Conservation (phyloP, 495 filamentous ascomycete genomes). For the Penicillium manginii region DNA sequence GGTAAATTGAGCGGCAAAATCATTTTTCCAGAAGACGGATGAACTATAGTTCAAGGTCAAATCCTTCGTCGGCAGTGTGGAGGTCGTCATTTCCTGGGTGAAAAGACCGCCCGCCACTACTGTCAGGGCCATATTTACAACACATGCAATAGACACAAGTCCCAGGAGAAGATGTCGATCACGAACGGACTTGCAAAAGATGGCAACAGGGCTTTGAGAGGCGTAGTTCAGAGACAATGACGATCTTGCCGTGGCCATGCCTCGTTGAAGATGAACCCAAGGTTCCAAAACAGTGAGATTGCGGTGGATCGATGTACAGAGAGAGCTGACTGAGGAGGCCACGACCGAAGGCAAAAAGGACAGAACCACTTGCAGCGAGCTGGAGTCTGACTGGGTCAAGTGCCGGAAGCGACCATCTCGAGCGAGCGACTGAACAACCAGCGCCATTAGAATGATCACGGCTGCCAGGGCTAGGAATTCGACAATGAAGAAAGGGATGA, state of each 20-base stretch:
- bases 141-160: constrained; percentile 40
- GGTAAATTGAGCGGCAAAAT: constrained; percentile 45
- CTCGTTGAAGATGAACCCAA: constrained; percentile 49
- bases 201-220: constrained; percentile 40
- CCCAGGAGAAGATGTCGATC: constrained; percentile 37
- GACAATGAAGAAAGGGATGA: constrained; percentile 45
- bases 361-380: constrained; percentile 40
- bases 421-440: constrained; percentile 36
- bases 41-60: constrained; percentile 41
- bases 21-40: constrained; percentile 35
- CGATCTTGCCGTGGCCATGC: constrained; percentile 31
- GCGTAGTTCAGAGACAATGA: constrained; percentile 46
- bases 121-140: constrained; percentile 40
- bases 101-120: constrained; percentile 45
- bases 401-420: constrained; percentile 40
- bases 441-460: constrained; percentile 40
- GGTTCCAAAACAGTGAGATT: constrained; percentile 48
- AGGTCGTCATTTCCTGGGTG: constrained; percentile 38
- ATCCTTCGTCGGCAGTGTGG: constrained; percentile 28
- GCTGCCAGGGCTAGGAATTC: constrained; percentile 42
- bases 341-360: constrained; percentile 45
- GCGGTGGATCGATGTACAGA: constrained; percentile 46
- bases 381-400: constrained; percentile 41
- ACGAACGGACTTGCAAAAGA: constrained; percentile 38
- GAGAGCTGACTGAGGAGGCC: constrained; percentile 39